Base-by-base conservation (phyloP, 2,329 filamentous ascomycete genomes). In the Fusarium udum region DNA sequence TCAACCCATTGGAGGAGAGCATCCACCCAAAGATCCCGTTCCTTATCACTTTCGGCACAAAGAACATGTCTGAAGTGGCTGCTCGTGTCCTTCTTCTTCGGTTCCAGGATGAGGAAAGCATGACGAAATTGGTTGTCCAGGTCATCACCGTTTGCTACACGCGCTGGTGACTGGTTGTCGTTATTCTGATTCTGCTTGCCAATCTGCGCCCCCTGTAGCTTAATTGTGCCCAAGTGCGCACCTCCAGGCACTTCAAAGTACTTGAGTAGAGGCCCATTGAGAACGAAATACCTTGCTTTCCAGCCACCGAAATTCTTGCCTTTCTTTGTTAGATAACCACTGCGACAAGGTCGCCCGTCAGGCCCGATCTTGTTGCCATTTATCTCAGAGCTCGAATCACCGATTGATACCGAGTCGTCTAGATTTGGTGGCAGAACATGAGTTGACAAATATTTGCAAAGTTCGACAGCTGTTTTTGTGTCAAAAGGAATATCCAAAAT, bases 261-360 rank as follows among this genome's bases (percentile, higher is more conserved):
- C 77, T 93, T 95, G 77, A 99, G 78, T 14, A 85, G 82, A n/a
- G 88, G 87, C 0, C 89, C 88, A 59, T 90, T 88, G 18, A 90
- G 84, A 28, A 90, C 83, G 77, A 91, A 92, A 78, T 90, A 91
- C 39, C 90, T 84, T 16, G 95, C 95, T 83, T 99, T 99, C 96
- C 96, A 99, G 55, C 96, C 96, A 58, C 96, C 96, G 83, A 99
- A 99, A 79, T 98, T 98, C 86, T 99, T 99, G 55, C 96, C 96
- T 75, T 93, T 90, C 85, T 99, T 99, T 4, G 96, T 98, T 56
- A 99, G 85, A 81, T 98, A 99, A 14, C 96, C 96, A 79, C 92
- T 95, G 79, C 94, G 94, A 67, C 91, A 87, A 14, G 92, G 90
- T 55, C 91, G 90, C 7, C 91, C 90, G 76, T 92, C 90, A 11